These are phyloP conservation scores for Pichia sp. DNA, from an alignment of 1,139 yeast species.

Conservation along the genomic window DNA sequence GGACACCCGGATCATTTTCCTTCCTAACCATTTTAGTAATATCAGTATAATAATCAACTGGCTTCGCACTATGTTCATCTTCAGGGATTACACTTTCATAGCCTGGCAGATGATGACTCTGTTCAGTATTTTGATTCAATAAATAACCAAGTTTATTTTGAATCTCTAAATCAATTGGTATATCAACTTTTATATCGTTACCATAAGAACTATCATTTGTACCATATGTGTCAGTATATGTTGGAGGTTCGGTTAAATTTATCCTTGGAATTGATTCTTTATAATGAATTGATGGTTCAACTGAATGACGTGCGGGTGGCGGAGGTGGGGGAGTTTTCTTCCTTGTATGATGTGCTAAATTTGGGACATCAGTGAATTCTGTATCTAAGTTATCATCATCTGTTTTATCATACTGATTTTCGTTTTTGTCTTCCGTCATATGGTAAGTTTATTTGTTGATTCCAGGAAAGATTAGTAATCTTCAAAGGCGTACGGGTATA, in stretches of 20 bases:
- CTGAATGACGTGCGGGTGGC: conserved; percentile 7
- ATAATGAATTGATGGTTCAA: neutral
- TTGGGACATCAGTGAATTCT: conserved; percentile 1
- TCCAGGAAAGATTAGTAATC: neutral
- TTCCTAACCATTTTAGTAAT: conserved; percentile 20
- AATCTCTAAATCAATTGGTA: conserved; percentile 6
- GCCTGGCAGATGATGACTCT: neutral
- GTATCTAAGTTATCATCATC: neutral
- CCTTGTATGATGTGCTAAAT: conserved; percentile 7
- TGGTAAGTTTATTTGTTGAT: neutral
- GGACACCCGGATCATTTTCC: conserved; percentile 28
- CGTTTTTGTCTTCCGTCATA: neutral
- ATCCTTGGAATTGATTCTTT: neutral
- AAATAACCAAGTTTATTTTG: neutral
- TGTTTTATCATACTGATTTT: neutral
- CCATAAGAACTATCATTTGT: neutral
- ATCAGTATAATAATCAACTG: conserved; percentile 28
- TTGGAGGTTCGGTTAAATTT: conserved; percentile 1
- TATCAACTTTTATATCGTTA: neutral
- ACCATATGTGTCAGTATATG: neutral
- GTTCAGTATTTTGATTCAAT: neutral
- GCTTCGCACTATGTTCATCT: neutral
- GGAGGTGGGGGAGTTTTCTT: conserved; percentile 4
- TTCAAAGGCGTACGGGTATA: no score
- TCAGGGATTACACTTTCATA: neutral